Conservation (phyloP, 805 yeast species). For the Teunomyces funiuensis region DNA sequence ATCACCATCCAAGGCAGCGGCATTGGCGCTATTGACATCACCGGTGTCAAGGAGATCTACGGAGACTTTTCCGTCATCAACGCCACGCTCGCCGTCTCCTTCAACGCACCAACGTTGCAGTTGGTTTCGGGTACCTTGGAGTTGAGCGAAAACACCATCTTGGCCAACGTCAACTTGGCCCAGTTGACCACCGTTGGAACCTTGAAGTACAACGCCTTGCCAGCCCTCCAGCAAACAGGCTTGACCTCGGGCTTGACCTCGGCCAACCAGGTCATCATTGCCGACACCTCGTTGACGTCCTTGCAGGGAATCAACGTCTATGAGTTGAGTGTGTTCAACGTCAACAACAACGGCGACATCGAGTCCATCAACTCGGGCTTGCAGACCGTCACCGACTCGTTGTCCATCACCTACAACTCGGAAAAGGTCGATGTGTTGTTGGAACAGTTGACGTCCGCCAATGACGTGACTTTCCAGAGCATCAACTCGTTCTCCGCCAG, state of each 20-base stretch:
- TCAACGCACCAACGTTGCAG: constrained; percentile 78
- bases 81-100: constrained; percentile 58
- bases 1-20: constrained; percentile 62
- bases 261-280: constrained; percentile 66
- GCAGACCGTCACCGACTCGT: constrained; percentile 67
- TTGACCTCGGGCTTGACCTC: constrained; percentile 68
- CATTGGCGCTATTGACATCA: constrained; percentile 62
- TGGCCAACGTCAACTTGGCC: constrained; percentile 72
- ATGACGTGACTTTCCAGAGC: constrained; percentile 82
- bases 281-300: constrained; percentile 70
- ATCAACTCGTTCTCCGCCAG: constrained; percentile 71
- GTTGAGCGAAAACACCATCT: constrained; percentile 62
- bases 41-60: constrained; percentile 70
- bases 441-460: constrained; percentile 76
- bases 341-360: constrained; percentile 88
- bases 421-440: constrained; percentile 67
- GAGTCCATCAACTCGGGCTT: constrained; percentile 70
- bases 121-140: constrained; percentile 71
- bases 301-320: constrained; percentile 63
- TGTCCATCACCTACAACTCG: constrained; percentile 85
- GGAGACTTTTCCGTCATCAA: constrained; percentile 73
- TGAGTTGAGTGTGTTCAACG: constrained; percentile 55
- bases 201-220: constrained; percentile 78
- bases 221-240: constrained; percentile 71
- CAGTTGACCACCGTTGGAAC: constrained; percentile 78